A percentile compares a stretch with the other conserved stretches of the same genome.
Conservation (phyloP, 2,329 filamentous ascomycete genomes). For the Colletotrichum neosansevieriae region DNA sequence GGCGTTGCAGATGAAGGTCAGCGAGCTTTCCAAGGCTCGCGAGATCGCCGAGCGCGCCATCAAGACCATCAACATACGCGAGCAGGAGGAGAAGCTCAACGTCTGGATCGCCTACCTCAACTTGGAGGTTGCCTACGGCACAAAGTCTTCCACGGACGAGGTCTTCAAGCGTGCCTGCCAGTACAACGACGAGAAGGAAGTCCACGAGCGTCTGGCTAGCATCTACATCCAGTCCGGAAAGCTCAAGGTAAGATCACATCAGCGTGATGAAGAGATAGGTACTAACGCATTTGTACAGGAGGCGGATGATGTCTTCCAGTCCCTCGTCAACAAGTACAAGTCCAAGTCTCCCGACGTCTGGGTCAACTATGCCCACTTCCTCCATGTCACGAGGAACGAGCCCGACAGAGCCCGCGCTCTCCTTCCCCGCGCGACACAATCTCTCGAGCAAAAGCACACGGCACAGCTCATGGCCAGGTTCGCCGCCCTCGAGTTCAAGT, state of each 20-base stretch:
- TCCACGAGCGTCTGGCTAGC: constrained; percentile 89
- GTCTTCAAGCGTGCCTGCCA: constrained; percentile 93
- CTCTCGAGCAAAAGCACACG: constrained; percentile 75
- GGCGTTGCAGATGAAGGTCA: constrained; percentile 96
- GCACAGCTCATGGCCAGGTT: constrained; percentile 85
- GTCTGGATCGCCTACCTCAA: constrained; percentile 96
- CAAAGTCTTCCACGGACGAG: constrained; percentile 83
- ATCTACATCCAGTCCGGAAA: constrained; percentile 96
- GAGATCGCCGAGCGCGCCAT: constrained; percentile 92
- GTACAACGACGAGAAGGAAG: constrained; percentile 91
- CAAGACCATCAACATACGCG: constrained; percentile 89
- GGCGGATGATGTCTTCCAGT: constrained; percentile 89
- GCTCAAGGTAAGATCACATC: constrained; percentile 71
- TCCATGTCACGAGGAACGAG: constrained; percentile 78
- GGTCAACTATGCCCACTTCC: constrained; percentile 94
- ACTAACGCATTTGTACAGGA: constrained; percentile 65
- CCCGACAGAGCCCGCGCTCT: constrained; percentile 83
- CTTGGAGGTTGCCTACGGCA: constrained; percentile 91
- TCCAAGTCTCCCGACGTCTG: constrained; percentile 84
- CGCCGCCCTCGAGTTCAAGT: constrained; percentile 91
- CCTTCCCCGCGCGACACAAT: constrained; percentile 85
- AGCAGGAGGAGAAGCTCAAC: constrained; percentile 93
- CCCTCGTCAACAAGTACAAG: constrained; percentile 89
- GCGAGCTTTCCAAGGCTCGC: constrained; percentile 88
- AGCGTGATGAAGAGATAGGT: not conserved